Conservation (phyloP, 331 rosid genomes). For the Malus hybrid region DNA sequence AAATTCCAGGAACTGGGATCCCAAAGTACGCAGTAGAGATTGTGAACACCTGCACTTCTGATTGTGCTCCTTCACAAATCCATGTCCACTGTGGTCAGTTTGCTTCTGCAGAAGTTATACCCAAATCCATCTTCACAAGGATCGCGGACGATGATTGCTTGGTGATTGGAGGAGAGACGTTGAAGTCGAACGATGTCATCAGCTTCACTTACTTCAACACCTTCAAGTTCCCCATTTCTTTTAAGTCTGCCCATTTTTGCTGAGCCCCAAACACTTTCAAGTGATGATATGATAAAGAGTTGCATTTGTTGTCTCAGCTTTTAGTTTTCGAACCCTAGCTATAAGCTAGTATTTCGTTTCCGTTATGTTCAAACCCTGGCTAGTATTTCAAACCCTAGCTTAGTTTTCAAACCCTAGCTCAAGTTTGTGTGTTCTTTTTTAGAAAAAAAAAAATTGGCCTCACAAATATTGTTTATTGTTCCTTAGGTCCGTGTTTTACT, state of each 20-base stretch:
- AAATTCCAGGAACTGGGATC: slow-evolving; percentile 44
- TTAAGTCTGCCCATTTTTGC: slow-evolving; percentile 55
- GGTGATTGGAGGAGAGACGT: slow-evolving; percentile 49
- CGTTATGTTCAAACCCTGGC: too few relatives aligned
- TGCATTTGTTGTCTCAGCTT: too few relatives aligned
- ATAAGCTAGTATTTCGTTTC: too few relatives aligned
- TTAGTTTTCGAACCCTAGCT: too few relatives aligned
- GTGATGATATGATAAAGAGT: too few relatives aligned
- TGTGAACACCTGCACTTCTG: slow-evolving; percentile 46
- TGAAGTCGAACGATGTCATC: slow-evolving; percentile 31
- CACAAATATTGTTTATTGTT: too few relatives aligned
- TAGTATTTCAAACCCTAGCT: too few relatives aligned
- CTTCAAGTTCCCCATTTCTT: slow-evolving; percentile 49
- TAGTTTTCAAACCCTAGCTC: too few relatives aligned
- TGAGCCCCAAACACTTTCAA: background rate
- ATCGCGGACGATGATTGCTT: slow-evolving; percentile 55
- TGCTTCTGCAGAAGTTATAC: slow-evolving; percentile 55
- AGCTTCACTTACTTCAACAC: slow-evolving; percentile 61
- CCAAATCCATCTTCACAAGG: slow-evolving; percentile 53
- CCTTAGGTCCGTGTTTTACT: too few relatives aligned
- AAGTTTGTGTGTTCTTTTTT: too few relatives aligned
- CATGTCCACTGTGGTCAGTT: slow-evolving; percentile 76
- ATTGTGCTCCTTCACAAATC: slow-evolving; percentile 47
- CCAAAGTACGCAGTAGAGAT: slow-evolving; percentile 57
- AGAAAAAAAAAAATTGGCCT: too few relatives aligned